Evolutionary conservation across 2,329 filamentous ascomycete genomes (phyloP).

Genomic region (Dothistroma septosporum): DNA sequence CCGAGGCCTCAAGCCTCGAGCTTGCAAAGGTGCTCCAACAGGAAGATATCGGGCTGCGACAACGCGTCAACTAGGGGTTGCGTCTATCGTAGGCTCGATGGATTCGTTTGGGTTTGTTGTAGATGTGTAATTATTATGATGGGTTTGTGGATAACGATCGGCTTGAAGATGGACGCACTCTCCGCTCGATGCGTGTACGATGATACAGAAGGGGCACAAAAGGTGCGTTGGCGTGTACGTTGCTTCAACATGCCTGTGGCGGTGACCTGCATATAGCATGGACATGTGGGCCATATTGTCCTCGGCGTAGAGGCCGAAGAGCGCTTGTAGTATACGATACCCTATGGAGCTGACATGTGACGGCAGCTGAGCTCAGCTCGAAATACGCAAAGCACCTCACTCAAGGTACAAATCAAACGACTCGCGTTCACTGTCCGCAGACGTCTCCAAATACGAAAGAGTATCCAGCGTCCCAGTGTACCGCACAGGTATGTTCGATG

Average conservation of each 20-base stretch:
- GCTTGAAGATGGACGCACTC: background rate
- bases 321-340: background rate
- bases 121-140: background rate
- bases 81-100: background rate
- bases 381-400: background rate
- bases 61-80: slow-evolving; percentile 10
- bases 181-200: background rate
- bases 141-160: background rate
- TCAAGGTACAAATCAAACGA: no score
- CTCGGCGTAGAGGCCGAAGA: background rate
- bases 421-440: no score
- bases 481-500: background rate
- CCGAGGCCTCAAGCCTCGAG: slow-evolving; percentile 13
- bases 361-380: background rate
- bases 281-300: background rate
- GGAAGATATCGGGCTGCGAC: slow-evolving; percentile 20
- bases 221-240: background rate
- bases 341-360: background rate
- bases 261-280: background rate
- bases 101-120: background rate
- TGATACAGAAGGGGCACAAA: background rate
- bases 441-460: no score
- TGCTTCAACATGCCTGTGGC: background rate
- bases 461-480: no score
- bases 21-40: slow-evolving; percentile 21